Conservation (phyloP, 169 alveolate genomes). For the Plasmodium malariae region DNA sequence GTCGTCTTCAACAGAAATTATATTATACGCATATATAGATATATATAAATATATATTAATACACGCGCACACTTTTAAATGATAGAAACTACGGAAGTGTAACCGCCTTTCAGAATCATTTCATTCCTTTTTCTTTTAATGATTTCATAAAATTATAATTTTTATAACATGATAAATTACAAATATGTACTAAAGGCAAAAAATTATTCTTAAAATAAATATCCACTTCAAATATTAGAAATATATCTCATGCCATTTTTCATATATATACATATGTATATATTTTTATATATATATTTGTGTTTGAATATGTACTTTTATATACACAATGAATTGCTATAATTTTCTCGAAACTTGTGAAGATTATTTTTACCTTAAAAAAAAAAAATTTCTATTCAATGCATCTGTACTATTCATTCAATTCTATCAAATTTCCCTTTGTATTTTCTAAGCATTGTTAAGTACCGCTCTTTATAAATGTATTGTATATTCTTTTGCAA, state of each 20-base stretch:
- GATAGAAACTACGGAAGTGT: not conserved
- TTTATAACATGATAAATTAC: not conserved
- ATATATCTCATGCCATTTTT: not conserved
- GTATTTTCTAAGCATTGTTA: not conserved
- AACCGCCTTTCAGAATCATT: not conserved
- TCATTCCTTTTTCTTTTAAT: not conserved
- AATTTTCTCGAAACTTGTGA: not conserved
- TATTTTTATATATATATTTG: too few species aligned
- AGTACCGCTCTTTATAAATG: not conserved
- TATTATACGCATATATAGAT: slow-evolving; percentile 8
- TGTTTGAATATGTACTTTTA: not conserved
- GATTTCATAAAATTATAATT: not conserved
- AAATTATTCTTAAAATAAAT: not conserved
- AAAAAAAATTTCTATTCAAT: not conserved
- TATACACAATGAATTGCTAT: not conserved
- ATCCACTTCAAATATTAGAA: not conserved
- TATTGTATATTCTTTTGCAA: not conserved
- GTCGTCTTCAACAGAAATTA: slow-evolving; percentile 3
- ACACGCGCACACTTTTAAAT: slow-evolving; percentile 6
- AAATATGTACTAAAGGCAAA: not conserved
- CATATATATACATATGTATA: slow-evolving; percentile 2
- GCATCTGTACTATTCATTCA: not conserved
- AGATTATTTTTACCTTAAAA: slow-evolving; percentile 4
- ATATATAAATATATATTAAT: slow-evolving; percentile 18
- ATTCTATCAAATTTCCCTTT: not conserved